Evolutionary conservation across 768 basidiomycete species (phyloP).

Genomic region (Dioszegia crocea): DNA sequence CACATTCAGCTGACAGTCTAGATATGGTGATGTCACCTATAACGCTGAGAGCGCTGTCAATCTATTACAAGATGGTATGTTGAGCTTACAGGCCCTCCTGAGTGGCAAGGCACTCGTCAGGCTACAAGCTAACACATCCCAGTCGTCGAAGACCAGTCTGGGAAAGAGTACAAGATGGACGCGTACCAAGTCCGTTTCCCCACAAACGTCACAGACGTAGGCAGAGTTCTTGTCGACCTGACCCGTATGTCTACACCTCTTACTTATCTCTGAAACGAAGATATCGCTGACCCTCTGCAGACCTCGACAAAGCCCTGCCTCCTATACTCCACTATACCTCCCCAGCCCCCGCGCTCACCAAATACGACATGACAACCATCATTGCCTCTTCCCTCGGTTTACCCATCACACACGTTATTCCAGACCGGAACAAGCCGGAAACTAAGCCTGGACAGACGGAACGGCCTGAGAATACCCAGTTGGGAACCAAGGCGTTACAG

Average conservation of each 20-base stretch:
- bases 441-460: slow-evolving; percentile 60
- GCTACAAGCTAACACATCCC: neutral
- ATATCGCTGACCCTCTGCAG: slow-evolving; percentile 36
- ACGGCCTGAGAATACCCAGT: slow-evolving; percentile 73
- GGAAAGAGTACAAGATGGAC: slow-evolving; percentile 91
- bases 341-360: slow-evolving; percentile 70
- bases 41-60: slow-evolving; percentile 89
- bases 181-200: slow-evolving; percentile 89
- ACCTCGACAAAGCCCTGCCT: slow-evolving; percentile 55
- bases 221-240: slow-evolving; percentile 73
- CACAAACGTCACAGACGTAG: slow-evolving; percentile 84
- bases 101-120: neutral
- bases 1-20: slow-evolving; percentile 2
- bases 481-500: slow-evolving; percentile 73
- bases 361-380: slow-evolving; percentile 82
- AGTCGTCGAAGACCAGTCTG: slow-evolving; percentile 76
- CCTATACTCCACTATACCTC: slow-evolving; percentile 80
- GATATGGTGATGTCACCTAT: slow-evolving; percentile 74
- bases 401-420: slow-evolving; percentile 63
- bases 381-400: slow-evolving; percentile 61
- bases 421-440: slow-evolving; percentile 59
- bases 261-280: neutral
- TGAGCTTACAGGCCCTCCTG: neutral
- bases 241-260: slow-evolving; percentile 54
- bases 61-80: slow-evolving; percentile 64